Base-by-base conservation (phyloP, 1,139 yeast genomes). In the Lodderomyces beijingensis region DNA sequence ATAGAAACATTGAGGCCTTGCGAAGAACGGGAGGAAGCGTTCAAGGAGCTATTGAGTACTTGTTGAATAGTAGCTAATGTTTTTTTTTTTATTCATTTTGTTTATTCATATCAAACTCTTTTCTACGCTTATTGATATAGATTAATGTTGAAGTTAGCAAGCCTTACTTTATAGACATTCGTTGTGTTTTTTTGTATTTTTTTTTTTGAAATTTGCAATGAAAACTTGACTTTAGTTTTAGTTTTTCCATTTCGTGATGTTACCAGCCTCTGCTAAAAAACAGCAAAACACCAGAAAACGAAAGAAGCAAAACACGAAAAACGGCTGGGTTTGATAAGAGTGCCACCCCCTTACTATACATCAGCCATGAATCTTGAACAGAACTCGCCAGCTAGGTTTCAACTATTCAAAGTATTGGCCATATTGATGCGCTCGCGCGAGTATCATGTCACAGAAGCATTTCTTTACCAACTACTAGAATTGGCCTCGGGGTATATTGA, bases 1-100 rank as follows among this genome's bases (percentile, higher is more conserved):
- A 91, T 46, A 73, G 86, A 47, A 91, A 91, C 51, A 88, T 91
- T 13, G 80, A 80, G 16, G 97, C 97, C 1, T 70, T 91, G 50
- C 78, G 96, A 65, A 78, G 97, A 61, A 78, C 93, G 37, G 97
- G 97, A 16, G 98, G 98, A 9, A 85, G 89, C 46, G 97, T 91
- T 13, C 96, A 91, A 59, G 97, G 97, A 26, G 98, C 98, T 10
- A 72, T 91, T 36, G 96, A 89, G 57, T 85, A 87, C 39, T 72
- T 91, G 27, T 36, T 43, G 25, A 25, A 25, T 30, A 11, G 17
- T 20, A 14, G 3, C 16, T 15, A 23, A 24, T 26, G 20, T 9
- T 19, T 19, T 19, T 8, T 19, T 19, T 19, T 19, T 19, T 19
- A 8, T 19, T 16, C 21, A 17, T n/a, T 19, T 28, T 18, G 24